phyloP scores from a whole-genome alignment of 2,329 filamentous ascomycete genomes.

The Orbilia blumenaviensis region DNA sequence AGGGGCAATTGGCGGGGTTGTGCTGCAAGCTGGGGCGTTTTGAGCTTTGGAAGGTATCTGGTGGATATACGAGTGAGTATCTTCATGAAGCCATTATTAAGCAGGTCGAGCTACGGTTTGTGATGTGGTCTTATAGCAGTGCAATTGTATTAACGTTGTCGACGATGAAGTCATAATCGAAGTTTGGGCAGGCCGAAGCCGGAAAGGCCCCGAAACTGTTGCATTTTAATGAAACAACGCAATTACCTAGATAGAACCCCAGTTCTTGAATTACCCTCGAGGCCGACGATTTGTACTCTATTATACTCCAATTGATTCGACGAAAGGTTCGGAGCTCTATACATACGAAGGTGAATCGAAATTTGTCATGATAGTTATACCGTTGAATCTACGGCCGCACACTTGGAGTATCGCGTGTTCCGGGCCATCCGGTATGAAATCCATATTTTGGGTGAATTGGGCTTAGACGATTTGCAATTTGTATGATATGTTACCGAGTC shows the following conservation, averaged over 20 bases:
- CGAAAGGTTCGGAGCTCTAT: too few relatives aligned
- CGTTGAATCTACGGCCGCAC: too few relatives aligned
- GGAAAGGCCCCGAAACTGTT: slow-evolving; percentile 7
- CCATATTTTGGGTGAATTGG: too few relatives aligned
- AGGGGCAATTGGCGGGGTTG: slow-evolving; percentile 14
- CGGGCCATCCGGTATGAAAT: too few relatives aligned
- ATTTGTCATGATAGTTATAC: too few relatives aligned
- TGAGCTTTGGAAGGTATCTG: background rate
- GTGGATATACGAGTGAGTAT: slow-evolving; percentile 39
- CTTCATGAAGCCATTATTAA: slow-evolving; percentile 43
- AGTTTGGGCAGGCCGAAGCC: background rate
- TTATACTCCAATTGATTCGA: too few relatives aligned
- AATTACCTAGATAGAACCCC: background rate
- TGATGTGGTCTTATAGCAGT: background rate
- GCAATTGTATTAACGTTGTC: background rate
- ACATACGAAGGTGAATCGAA: too few relatives aligned
- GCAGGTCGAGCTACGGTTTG: background rate
- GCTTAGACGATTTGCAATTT: too few relatives aligned
- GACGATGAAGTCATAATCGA: background rate
- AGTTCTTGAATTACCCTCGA: too few relatives aligned
- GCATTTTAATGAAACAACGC: slow-evolving; percentile 13
- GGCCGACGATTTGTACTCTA: too few relatives aligned
- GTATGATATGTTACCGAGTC: too few relatives aligned
- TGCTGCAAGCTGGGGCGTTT: background rate
- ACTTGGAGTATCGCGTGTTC: too few relatives aligned